phyloP scores from a whole-genome alignment of 306 rosid species.

The Prunus campanulata region DNA sequence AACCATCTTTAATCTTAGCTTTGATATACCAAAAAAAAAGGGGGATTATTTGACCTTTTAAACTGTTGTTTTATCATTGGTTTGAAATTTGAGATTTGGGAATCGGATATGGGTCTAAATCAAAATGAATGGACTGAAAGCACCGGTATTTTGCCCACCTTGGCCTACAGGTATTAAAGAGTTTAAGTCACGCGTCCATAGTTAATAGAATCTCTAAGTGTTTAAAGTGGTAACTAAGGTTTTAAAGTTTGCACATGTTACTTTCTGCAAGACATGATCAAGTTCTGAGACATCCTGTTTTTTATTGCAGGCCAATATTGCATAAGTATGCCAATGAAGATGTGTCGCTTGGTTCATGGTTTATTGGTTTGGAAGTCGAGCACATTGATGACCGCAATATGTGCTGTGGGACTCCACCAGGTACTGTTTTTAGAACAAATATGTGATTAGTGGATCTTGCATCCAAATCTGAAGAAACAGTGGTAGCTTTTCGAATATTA shows the following conservation, averaged over 20 bases:
- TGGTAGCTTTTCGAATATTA: neutral
- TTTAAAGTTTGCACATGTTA: constrained; percentile 4
- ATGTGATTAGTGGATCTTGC: neutral
- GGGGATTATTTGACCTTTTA: neutral
- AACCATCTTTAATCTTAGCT: neutral
- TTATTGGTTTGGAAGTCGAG: constrained; percentile 95
- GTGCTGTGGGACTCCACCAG: constrained; percentile 99
- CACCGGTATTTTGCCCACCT: neutral
- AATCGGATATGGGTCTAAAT: neutral
- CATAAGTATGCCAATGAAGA: constrained; percentile 99
- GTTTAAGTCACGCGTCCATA: neutral
- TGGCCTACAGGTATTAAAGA: neutral
- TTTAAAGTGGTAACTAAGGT: neutral
- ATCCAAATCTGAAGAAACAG: neutral
- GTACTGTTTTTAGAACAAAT: constrained; percentile 34
- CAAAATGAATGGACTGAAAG: neutral
- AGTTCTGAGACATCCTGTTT: constrained; percentile 21
- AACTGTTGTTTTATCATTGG: neutral
- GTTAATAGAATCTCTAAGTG: neutral
- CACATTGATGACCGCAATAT: constrained; percentile 92
- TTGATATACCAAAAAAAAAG: neutral
- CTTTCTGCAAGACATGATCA: neutral
- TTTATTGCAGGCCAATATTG: constrained; percentile 71
- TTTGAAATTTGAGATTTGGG: constrained; percentile 1
- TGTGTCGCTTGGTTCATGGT: constrained; percentile 97